These are phyloP conservation scores for Ophiostoma perfectum DNA, from an alignment of 2,329 filamentous ascomycete species.

Conservation along the genomic window DNA sequence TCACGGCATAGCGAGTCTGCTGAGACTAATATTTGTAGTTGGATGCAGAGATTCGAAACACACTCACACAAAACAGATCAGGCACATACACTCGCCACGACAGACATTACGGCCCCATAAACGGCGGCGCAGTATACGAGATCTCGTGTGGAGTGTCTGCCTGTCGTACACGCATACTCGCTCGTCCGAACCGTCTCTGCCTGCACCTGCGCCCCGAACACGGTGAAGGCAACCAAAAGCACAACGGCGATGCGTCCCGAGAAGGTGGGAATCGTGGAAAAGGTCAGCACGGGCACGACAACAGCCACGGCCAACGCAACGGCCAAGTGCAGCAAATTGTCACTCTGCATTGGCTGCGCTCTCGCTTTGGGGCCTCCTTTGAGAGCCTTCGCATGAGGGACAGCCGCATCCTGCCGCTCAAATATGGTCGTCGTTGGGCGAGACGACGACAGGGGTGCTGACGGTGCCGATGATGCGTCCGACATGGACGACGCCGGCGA, in stretches of 20 bases:
- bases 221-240: conserved; percentile 45
- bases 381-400: no score
- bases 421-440: no score
- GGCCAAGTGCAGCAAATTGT: conserved; percentile 33
- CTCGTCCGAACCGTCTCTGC: conserved; percentile 14
- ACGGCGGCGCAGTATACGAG: conserved; percentile 22
- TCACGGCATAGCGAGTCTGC: no score
- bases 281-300: conserved; percentile 54
- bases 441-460: neutral
- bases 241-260: conserved; percentile 54
- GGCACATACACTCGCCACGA: conserved; percentile 19
- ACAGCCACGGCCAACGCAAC: conserved; percentile 47
- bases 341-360: neutral
- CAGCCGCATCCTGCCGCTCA: neutral
- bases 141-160: conserved; percentile 15
- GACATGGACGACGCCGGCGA: conserved; percentile 14
- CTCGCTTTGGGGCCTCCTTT: no score
- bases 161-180: neutral
- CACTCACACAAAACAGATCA: neutral
- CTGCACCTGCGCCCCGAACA: conserved; percentile 28
- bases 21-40: no score
- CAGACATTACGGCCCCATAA: conserved; percentile 25
- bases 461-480: neutral
- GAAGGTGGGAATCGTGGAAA: conserved; percentile 52
- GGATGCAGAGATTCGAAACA: neutral